A percentile compares a stretch with the other conserved stretches of the same genome.
Conservation (phyloP, 306 rosid species). For the Cucurbita ficifolia region DNA sequence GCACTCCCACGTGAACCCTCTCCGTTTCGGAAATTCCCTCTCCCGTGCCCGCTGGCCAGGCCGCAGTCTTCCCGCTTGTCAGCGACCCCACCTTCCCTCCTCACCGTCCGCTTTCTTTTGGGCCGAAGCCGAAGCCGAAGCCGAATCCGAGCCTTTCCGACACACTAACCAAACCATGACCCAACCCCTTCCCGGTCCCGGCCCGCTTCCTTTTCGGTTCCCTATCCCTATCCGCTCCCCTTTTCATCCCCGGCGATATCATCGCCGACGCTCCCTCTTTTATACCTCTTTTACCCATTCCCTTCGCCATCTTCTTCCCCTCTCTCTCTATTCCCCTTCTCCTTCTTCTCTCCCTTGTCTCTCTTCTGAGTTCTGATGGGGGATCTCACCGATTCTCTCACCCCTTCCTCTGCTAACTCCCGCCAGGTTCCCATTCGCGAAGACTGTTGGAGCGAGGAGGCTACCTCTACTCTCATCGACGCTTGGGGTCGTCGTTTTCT, state of each 20-base stretch:
- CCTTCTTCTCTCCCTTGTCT: neutral
- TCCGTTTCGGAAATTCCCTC: neutral
- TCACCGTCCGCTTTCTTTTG: neutral
- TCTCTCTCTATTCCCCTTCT: neutral
- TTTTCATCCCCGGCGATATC: constrained; percentile 29
- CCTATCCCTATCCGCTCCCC: constrained; percentile 15
- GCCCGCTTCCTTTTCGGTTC: constrained; percentile 32
- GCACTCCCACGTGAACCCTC: neutral
- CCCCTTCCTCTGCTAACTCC: constrained; percentile 15
- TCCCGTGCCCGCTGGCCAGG: neutral
- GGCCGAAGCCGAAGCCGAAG: neutral
- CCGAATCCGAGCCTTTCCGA: constrained; percentile 38
- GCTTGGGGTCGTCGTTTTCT: constrained; percentile 92
- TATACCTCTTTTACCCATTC: neutral
- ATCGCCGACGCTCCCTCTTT: constrained; percentile 8
- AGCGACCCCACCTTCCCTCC: neutral
- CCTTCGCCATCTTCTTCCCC: neutral
- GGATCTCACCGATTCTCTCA: constrained; percentile 38
- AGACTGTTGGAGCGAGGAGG: constrained; percentile 95
- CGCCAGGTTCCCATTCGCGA: constrained; percentile 85
- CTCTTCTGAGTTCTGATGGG: constrained; percentile 27
- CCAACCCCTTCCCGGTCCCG: constrained; percentile 26
- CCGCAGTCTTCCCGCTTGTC: neutral
- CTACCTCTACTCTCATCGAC: constrained; percentile 72
- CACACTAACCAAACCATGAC: constrained; percentile 15